Base-by-base conservation (phyloP, 2,329 filamentous ascomycete genomes). In the Didymosphaeria variabile region DNA sequence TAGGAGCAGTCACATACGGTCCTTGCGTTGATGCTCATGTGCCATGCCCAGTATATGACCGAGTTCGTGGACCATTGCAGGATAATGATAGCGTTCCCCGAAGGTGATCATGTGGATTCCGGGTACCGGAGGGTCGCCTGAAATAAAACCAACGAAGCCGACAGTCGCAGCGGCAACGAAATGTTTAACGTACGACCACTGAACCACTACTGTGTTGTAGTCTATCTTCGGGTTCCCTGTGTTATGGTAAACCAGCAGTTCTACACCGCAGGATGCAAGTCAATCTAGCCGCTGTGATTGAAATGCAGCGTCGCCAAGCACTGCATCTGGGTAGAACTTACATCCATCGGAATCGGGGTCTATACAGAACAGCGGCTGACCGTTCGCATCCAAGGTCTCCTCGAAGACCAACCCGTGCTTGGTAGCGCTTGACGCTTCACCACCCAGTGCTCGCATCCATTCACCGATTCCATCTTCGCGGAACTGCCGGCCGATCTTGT, bases 1-100 rank as follows among this genome's bases (percentile, higher is more conserved):
- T 7, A 31, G 34, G 34, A 29, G 15, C 23, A 21, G 23, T 4
- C n/a, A 47, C 54, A 42, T 49, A 42, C 57, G 44, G 44, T 55
- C 51, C 8, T 51, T n/a, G 17, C 57, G 47, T 32, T 53, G 49
- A 29, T 46, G 38, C 38, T 58, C 56, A 21, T 58, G 56, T n/a
- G 38, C 23, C 47, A 58, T 52, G 4, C 56, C 56, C 4, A 53
- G 31, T 12, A 53, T 36, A 13, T 58, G 56, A 10, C 56, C 56
- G 26, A 58, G 4, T 29, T 58, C 56, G 29, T 58, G 56, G 3
- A 45, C 49, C 17, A 53, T 9, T 12, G 38, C 21, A 21, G 45
- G 55, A 10, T 57, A 26, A 12, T 29, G 10, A 6, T 19, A 38
- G 21, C n/a, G 21, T n/a, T 40, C 19, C 12, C 40, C 42, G 32